Conservation (phyloP, 1,284 basidiomycete species). For the Cerrena zonata region DNA sequence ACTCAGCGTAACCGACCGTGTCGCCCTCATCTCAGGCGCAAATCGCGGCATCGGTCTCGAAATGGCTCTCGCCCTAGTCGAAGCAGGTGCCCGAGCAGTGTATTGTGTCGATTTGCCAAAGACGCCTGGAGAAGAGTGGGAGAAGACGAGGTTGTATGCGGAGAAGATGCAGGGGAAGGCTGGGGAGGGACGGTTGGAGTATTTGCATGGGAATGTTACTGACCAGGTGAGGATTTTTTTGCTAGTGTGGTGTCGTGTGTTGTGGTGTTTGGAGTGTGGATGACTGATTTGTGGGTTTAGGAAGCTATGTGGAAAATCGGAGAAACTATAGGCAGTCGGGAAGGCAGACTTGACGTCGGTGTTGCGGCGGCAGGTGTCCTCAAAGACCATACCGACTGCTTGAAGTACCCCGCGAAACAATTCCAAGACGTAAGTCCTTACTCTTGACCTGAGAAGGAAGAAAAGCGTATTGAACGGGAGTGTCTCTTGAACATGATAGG, state of each 20-base stretch:
- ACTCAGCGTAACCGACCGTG: conserved; percentile 70
- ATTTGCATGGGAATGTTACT: conserved; percentile 59
- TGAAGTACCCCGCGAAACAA: conserved; percentile 66
- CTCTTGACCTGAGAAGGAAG: too few relatives aligned
- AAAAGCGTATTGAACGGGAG: too few relatives aligned
- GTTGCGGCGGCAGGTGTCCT: conserved; percentile 76
- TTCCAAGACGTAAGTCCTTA: conserved; percentile 55
- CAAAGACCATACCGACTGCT: conserved; percentile 33
- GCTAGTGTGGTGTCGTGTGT: background rate
- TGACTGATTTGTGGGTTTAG: conserved; percentile 7
- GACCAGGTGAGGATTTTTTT: too few relatives aligned
- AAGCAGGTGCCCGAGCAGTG: conserved; percentile 71
- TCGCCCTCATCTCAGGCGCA: conserved; percentile 72
- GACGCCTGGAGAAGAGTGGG: conserved; percentile 64
- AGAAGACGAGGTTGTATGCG: conserved; percentile 49
- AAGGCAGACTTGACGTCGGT: conserved; percentile 67
- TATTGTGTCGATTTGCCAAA: conserved; percentile 73
- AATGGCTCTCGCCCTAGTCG: conserved; percentile 71
- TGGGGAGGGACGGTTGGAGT: conserved; percentile 49
- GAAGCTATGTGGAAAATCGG: conserved; percentile 48
- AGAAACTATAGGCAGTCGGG: conserved; percentile 55
- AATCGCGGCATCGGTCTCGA: conserved; percentile 80
- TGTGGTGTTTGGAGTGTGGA: background rate
- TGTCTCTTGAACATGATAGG: conserved; percentile 42
- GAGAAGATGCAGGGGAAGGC: conserved; percentile 34